A percentile compares a stretch with the other conserved stretches of the same genome.
Conservation (phyloP, 148 eudicot species). For the Linanthus parryae region DNA sequence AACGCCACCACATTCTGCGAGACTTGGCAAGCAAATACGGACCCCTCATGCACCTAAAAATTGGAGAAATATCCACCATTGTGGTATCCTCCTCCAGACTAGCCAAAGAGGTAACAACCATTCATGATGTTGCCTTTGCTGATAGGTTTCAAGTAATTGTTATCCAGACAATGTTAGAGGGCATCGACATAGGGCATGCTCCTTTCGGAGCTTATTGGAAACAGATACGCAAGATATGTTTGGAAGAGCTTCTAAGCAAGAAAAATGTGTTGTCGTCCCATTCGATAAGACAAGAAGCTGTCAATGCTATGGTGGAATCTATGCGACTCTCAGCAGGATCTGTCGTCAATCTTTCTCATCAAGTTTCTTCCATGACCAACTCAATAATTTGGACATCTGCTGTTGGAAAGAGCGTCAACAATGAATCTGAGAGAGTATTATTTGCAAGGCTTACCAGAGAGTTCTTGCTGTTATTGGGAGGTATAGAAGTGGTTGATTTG, state of each 20-base stretch:
- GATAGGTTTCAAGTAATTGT: conserved; percentile 4
- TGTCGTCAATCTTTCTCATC: conserved; percentile 15
- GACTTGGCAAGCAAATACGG: conserved; percentile 9
- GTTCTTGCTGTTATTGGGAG: conserved; percentile 7
- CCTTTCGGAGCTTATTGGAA: conserved; percentile 24
- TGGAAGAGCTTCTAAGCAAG: conserved; percentile 12
- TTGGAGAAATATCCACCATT: conserved; percentile 14
- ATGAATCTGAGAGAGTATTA: conserved; percentile 10
- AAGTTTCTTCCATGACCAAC: conserved; percentile 5
- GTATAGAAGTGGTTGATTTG: neutral
- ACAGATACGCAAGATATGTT: conserved; percentile 10
- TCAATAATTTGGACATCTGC: conserved; percentile 19
- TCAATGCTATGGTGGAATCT: neutral
- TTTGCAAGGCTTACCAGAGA: neutral
- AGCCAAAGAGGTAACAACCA: conserved; percentile 16
- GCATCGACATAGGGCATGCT: conserved; percentile 9
- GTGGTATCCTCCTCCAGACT: conserved; percentile 12
- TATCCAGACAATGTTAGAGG: conserved; percentile 8
- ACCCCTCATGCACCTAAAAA: conserved; percentile 16
- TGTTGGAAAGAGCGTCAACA: conserved; percentile 18
- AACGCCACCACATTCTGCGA: neutral
- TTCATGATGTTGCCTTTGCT: conserved; percentile 18
- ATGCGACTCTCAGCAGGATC: neutral
- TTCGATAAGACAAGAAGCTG: conserved; percentile 14
- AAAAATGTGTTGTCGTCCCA: conserved; percentile 10